Base-by-base conservation (phyloP, 306 rosid species). In the Quercus aquifolioides region DNA sequence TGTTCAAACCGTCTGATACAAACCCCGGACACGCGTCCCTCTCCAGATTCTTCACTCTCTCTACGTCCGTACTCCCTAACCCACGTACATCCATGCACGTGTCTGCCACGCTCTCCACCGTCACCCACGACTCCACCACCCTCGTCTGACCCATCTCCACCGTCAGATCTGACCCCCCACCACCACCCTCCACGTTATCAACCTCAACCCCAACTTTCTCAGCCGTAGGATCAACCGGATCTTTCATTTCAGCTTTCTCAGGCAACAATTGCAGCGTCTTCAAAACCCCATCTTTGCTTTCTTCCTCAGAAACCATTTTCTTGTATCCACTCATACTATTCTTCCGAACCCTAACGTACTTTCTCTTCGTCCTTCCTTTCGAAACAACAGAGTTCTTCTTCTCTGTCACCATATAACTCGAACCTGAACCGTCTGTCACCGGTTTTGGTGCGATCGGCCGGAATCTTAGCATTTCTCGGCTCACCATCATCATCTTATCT, bases 21-120 rank as follows among this genome's bases (percentile, higher is more conserved):
- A 94, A 92, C 80, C 92, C 94, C 1, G 99, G 99, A 82, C 99
- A 94, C 85, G 97, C 85, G 95, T 94, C 99, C 9, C 57, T 73
- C 78, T 80, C 97, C 72, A 94, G 85, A 60, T 59, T 78, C 86
- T 76, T 80, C 88, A 78, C 73, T 85, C 71, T 92, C 85, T 92
- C 97, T 8, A 20, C 84, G 51, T 94, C 97, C 81, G 97, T 91
- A 75, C 86, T 60, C 8, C 89, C 91, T 31, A 88, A 71, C 12
- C 82, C 88, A 21, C 54, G 82, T 6, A 75, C 90, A 1, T 80
- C 92, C 79, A 85, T 83, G 95, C 97, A 92, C 91, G 90, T 90
- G 88, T 87, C 92, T 4, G 84, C 89, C 89, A 94, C 94, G 84
- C 97, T 84, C 87, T 90, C 97, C 84, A 92, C 97, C 84, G 95